Base-by-base conservation (phyloP, 179 eudicot genomes). In the Actinidia polygama region DNA sequence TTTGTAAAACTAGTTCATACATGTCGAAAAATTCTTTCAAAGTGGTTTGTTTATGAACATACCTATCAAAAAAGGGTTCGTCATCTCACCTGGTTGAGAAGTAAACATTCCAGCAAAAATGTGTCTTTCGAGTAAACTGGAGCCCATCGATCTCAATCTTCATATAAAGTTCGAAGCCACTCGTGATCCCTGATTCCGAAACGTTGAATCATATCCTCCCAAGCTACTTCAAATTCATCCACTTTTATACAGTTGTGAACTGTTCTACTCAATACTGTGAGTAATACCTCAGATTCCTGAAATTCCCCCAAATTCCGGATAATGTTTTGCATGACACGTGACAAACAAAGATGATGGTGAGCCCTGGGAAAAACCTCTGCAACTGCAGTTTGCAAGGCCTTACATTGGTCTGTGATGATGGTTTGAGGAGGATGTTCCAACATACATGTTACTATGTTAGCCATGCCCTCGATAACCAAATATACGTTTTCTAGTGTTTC, bases 1-100 rank as follows among this genome's bases (percentile, higher is more conserved):
- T 81, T 55, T 92, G 93, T 79, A 91, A 74, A 58, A 92, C 90
- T 49, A 89, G 70, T 77, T 93, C 97, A 76, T 93, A 93, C 82
- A 90, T 86, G 86, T 93, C 94, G 3, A 95, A 93, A 72, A 93
- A 92, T 86, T 95, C 97, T 85, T 91, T 93, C 62, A 93, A 62
- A 55, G 95, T 87, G 12, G 97, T 92, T 84, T 94, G 92, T 87
- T 89, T 88, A 77, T 88, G 90, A 76, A 89, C 81, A 64, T 83
- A 84, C 24, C 84, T 86, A 46, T 85, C 79, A 91, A 92, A 87
- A 89, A 89, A 9, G 88, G 88, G 77, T 79, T 68, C 47, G 79
- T 46, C 67, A 79, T 61, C 55, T 85, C 87, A 77, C 68, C 84
- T 11, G 80, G 79, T 72, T 89, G 84, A 81, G 64, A 73, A 24